Conservation (phyloP, 352 stramenopile genomes). For the Globisporangium spiculum region DNA sequence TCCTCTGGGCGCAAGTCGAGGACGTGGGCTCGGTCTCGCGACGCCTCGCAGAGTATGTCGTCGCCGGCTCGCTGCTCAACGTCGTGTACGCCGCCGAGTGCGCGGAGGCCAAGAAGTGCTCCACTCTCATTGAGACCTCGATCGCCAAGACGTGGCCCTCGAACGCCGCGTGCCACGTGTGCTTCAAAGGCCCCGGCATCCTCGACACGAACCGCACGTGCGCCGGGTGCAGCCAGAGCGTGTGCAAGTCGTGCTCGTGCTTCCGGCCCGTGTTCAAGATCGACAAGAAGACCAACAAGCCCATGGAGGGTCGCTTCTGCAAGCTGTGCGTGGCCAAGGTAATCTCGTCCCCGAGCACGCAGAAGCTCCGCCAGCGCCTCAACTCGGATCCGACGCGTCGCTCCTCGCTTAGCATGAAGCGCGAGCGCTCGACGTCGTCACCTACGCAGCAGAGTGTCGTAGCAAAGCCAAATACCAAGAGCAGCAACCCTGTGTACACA, state of each 20-base stretch:
- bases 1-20: constrained; percentile 27
- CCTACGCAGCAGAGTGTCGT: background rate
- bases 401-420: constrained; percentile 6
- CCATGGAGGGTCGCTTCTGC: constrained; percentile 15
- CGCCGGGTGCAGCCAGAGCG: constrained; percentile 33
- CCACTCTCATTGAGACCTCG: constrained; percentile 9
- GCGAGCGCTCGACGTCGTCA: constrained; percentile 16
- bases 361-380: constrained; percentile 12
- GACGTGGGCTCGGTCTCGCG: constrained; percentile 19
- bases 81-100: constrained; percentile 19
- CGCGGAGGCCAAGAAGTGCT: constrained; percentile 16
- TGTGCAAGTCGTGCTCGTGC: constrained; percentile 34
- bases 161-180: constrained; percentile 35
- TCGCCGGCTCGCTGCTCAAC: constrained; percentile 23
- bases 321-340: constrained; percentile 15
- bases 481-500: background rate
- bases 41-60: constrained; percentile 16
- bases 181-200: constrained; percentile 20
- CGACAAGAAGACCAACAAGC: constrained; percentile 13
- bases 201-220: constrained; percentile 24
- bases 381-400: constrained; percentile 14
- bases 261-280: constrained; percentile 17
- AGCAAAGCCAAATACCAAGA: background rate
- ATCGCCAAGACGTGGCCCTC: constrained; percentile 20
- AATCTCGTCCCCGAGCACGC: constrained; percentile 2